These are phyloP conservation scores for Borovskyia barvae DNA, from an alignment of 208 protist species.

Conservation along the genomic window DNA sequence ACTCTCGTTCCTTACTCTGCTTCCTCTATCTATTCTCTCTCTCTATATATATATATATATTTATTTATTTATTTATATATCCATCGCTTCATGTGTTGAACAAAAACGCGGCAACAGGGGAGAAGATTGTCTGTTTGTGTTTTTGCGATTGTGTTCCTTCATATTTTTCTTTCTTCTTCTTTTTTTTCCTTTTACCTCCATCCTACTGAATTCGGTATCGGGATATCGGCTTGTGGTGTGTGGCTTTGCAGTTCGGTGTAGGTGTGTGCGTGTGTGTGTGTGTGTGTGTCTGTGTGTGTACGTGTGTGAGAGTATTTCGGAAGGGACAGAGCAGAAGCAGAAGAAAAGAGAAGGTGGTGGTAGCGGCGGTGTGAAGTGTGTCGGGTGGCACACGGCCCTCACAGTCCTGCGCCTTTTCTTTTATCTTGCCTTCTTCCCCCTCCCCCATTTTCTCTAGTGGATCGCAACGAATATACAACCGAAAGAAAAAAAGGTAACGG, in stretches of 20 bases:
- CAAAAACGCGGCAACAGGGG: no score
- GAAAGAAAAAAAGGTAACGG: no score
- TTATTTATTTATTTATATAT: neutral
- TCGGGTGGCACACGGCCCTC: neutral
- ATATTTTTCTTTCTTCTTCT: constrained; percentile 5
- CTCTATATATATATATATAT: neutral
- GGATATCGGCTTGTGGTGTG: neutral
- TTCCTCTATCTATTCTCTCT: neutral
- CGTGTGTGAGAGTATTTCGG: neutral
- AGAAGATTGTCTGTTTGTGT: neutral
- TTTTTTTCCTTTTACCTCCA: neutral
- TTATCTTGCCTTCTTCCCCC: constrained; percentile 5
- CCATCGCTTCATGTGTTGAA: neutral
- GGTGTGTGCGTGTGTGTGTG: neutral
- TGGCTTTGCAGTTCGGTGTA: neutral
- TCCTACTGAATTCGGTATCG: neutral
- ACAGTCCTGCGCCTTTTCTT: neutral
- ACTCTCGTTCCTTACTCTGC: neutral
- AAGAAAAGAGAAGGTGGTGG: no score
- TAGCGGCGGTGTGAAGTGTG: neutral
- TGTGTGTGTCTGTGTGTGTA: no score
- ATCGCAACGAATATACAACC: no score
- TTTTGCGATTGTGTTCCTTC: neutral
- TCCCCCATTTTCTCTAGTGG: neutral
- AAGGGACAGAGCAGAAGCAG: no score